These are phyloP conservation scores for Plantago coronopus DNA, from an alignment of 305 asterid species.

Conservation along the genomic window DNA sequence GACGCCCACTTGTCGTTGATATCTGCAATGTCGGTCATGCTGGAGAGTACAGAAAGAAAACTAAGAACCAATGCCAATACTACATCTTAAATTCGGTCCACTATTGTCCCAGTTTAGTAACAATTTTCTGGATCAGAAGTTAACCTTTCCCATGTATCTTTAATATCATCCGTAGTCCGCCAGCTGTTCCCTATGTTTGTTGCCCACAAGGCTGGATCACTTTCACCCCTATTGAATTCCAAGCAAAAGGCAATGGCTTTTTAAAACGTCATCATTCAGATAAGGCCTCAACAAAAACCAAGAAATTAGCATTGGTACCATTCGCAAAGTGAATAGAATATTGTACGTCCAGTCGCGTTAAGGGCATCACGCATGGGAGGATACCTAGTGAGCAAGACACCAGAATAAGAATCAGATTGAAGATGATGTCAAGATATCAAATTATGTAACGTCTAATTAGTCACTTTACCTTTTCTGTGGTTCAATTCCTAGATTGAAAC, in stretches of 20 bases:
- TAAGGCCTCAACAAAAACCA: not conserved
- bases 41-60: conserved; percentile 27
- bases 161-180: conserved; percentile 92
- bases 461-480: conserved; percentile 66
- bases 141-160: conserved; percentile 95
- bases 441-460: conserved; percentile 1
- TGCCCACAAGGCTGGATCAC: conserved; percentile 96
- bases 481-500: conserved; percentile 79
- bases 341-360: conserved; percentile 70
- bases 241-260: conserved; percentile 22
- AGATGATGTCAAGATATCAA: not conserved
- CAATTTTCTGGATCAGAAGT: too few species aligned
- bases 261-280: not conserved
- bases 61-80: not conserved
- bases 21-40: conserved; percentile 88
- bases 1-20: conserved; percentile 95
- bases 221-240: conserved; percentile 58
- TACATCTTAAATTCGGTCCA: not conserved
- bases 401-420: conserved; percentile 21
- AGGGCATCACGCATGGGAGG: conserved; percentile 98
- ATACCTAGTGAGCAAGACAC: conserved; percentile 47
- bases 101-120: too few species aligned
- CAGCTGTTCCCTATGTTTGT: conserved; percentile 86
- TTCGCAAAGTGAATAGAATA: conserved; percentile 89
- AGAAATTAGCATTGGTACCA: conserved; percentile 44